Percentiles rank a stretch among this genome's conserved stretches.
phyloP scores from a whole-genome alignment of 352 stramenopile genomes.

The Phytopythium boreale region DNA sequence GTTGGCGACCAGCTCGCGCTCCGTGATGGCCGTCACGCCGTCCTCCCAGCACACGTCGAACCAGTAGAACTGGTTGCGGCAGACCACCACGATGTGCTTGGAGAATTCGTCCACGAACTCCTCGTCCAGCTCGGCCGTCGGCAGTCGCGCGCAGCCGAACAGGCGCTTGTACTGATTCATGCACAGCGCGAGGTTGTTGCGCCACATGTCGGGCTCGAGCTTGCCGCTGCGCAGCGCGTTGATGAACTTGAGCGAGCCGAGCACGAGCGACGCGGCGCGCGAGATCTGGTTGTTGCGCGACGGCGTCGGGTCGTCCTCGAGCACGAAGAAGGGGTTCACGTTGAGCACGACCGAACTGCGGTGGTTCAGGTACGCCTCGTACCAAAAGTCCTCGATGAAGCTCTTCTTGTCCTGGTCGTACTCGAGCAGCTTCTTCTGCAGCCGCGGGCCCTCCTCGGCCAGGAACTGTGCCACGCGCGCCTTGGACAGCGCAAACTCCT shows the following conservation, averaged over 20 bases:
- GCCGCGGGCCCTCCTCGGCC: slow-evolving; percentile 55
- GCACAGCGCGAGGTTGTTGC: slow-evolving; percentile 85
- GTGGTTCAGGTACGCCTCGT: slow-evolving; percentile 93
- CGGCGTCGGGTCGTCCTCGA: slow-evolving; percentile 89
- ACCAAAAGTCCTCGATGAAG: slow-evolving; percentile 95
- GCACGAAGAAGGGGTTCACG: slow-evolving; percentile 96
- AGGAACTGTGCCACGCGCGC: slow-evolving; percentile 61
- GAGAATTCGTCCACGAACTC: slow-evolving; percentile 81
- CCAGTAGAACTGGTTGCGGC: slow-evolving; percentile 94
- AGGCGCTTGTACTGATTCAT: slow-evolving; percentile 96
- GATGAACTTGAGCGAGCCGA: slow-evolving; percentile 92
- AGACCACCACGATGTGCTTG: slow-evolving; percentile 93
- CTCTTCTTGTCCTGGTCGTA: slow-evolving; percentile 75
- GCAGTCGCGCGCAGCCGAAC: slow-evolving; percentile 88
- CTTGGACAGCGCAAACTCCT: slow-evolving; percentile 55
- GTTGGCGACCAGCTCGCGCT: slow-evolving; percentile 90
- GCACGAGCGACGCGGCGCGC: slow-evolving; percentile 86
- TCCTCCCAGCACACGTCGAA: slow-evolving; percentile 92
- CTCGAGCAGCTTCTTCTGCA: slow-evolving; percentile 67
- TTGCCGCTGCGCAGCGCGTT: slow-evolving; percentile 86
- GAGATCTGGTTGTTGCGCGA: slow-evolving; percentile 88
- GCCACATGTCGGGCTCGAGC: slow-evolving; percentile 90
- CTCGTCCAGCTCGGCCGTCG: slow-evolving; percentile 61
- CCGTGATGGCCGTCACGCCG: slow-evolving; percentile 84
- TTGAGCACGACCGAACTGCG: slow-evolving; percentile 93